These are phyloP conservation scores for Lasiosphaeris hirsuta DNA, from an alignment of 495 filamentous ascomycete species.

Conservation along the genomic window DNA sequence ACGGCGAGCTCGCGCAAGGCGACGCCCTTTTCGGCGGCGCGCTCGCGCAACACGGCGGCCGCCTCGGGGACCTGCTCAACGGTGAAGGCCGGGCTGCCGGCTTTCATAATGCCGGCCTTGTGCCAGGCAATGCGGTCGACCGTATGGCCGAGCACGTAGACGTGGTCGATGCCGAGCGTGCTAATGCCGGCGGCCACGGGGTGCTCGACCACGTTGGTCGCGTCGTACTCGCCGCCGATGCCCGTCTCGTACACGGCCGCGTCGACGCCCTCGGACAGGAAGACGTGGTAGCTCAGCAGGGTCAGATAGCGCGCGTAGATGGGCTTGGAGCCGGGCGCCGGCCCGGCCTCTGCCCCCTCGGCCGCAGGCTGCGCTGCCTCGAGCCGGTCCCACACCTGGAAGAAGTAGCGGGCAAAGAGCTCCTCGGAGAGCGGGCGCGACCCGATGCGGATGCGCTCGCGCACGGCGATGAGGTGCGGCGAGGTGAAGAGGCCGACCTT, in stretches of 20 bases:
- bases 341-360: constrained; percentile 27
- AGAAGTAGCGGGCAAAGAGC: constrained; percentile 80
- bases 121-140: constrained; percentile 96
- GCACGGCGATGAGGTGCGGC: constrained; percentile 81
- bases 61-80: constrained; percentile 67
- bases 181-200: constrained; percentile 76
- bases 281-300: constrained; percentile 85
- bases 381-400: constrained; percentile 81
- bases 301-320: constrained; percentile 90
- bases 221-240: constrained; percentile 89
- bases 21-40: constrained; percentile 66
- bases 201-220: constrained; percentile 79
- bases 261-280: constrained; percentile 74
- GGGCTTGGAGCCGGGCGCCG: constrained; percentile 60
- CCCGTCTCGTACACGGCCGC: constrained; percentile 88
- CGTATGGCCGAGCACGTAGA: constrained; percentile 71
- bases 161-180: constrained; percentile 88
- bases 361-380: constrained; percentile 35
- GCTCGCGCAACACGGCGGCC: constrained; percentile 61
- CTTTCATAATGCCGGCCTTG: constrained; percentile 90
- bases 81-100: constrained; percentile 64
- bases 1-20: constrained; percentile 57
- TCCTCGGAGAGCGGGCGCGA: constrained; percentile 70
- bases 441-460: constrained; percentile 85
- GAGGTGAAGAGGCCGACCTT: constrained; percentile 85